Evolutionary conservation across 1,284 basidiomycete genomes (phyloP).

Genomic region (Austroboletus sp.): DNA sequence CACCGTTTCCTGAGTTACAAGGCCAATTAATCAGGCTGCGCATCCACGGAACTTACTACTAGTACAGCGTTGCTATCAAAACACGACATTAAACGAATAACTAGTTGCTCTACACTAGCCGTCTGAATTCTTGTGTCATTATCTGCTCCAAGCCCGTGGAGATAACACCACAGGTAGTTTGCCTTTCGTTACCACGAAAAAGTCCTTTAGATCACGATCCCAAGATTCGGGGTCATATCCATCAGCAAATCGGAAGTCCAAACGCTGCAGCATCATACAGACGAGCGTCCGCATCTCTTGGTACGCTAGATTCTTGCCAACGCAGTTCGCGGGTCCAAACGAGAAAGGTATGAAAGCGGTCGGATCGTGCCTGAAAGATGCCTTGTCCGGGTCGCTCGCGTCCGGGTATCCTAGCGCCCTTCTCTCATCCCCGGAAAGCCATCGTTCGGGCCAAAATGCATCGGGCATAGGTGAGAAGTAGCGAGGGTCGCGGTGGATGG

Average conservation of each 20-base stretch:
- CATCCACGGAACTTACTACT: constrained; percentile 11
- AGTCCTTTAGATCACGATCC: constrained; percentile 32
- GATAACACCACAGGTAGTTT: constrained; percentile 30
- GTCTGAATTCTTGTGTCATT: constrained; percentile 12
- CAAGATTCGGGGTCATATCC: constrained; percentile 29
- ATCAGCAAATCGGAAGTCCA: constrained; percentile 30
- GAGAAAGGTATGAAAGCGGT: constrained; percentile 34
- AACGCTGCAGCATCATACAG: constrained; percentile 30
- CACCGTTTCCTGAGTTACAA: background rate
- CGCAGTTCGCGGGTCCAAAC: constrained; percentile 30
- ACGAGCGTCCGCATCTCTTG: constrained; percentile 33
- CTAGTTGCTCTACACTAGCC: constrained; percentile 26
- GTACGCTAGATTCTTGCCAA: constrained; percentile 34
- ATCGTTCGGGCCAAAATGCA: constrained; percentile 39
- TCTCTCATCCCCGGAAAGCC: constrained; percentile 34
- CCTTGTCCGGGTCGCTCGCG: constrained; percentile 20
- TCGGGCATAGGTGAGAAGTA: constrained; percentile 39
- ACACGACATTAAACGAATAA: constrained; percentile 15
- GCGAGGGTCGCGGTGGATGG: constrained; percentile 38
- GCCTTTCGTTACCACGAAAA: constrained; percentile 31
- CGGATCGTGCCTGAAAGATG: constrained; percentile 27
- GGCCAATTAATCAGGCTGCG: background rate
- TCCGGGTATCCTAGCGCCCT: constrained; percentile 25
- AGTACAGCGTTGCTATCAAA: constrained; percentile 20
- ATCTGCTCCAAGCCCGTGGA: constrained; percentile 25